Conservation (phyloP, 2,329 filamentous ascomycete species). For the Sporothrix euskadiensis region DNA sequence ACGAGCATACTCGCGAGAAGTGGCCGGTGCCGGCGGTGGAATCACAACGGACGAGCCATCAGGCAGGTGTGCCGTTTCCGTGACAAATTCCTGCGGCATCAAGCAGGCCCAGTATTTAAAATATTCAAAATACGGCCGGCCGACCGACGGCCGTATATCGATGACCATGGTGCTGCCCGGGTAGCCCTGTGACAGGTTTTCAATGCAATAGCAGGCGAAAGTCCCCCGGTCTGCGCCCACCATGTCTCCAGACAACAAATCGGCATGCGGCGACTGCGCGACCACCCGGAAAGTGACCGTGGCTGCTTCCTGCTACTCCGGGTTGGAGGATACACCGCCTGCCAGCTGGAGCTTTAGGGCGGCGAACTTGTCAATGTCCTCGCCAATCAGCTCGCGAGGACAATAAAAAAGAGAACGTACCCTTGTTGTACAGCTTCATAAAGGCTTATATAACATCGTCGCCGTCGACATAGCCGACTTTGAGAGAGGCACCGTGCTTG, state of each 20-base stretch:
- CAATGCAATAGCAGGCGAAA: constrained; percentile 34
- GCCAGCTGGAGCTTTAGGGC: constrained; percentile 35
- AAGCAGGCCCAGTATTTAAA: constrained; percentile 34
- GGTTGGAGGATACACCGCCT: constrained; percentile 36
- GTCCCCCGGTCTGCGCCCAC: constrained; percentile 29
- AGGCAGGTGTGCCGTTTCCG: constrained; percentile 31
- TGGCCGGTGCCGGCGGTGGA: constrained; percentile 32
- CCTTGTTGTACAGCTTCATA: constrained; percentile 16
- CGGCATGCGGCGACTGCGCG: constrained; percentile 41
- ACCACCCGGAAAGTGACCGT: constrained; percentile 41
- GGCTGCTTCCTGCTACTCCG: constrained; percentile 38
- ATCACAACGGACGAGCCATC: constrained; percentile 30
- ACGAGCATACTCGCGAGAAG: constrained; percentile 30
- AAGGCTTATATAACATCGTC: constrained; percentile 36
- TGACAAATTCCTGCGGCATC: constrained; percentile 33
- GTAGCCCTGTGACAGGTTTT: constrained; percentile 33
- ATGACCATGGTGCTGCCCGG: constrained; percentile 33
- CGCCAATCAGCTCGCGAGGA: constrained; percentile 25
- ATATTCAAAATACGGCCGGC: constrained; percentile 23
- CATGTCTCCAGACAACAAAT: constrained; percentile 23
- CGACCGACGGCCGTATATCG: constrained; percentile 33
- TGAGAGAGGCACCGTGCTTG: constrained; percentile 34
- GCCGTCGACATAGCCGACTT: constrained; percentile 40
- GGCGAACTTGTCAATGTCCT: constrained; percentile 36
- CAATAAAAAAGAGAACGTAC: background rate